phyloP scores from a whole-genome alignment of 495 filamentous ascomycete genomes.

The Parathielavia hyrcaniae region DNA sequence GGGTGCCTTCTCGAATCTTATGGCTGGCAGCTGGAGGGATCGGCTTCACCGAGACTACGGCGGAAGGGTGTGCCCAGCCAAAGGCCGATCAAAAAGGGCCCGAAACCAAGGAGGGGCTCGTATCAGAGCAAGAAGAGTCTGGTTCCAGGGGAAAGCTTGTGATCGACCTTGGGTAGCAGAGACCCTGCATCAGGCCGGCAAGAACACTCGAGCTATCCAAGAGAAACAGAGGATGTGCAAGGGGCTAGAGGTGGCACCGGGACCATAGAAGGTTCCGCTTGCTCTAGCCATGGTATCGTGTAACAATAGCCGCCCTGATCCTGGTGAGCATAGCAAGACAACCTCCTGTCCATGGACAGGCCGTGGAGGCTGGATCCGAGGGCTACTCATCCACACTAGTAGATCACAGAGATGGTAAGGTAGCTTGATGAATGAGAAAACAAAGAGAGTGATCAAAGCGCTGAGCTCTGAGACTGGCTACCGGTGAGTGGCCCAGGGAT shows the following conservation, averaged over 20 bases:
- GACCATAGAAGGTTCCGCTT: not conserved
- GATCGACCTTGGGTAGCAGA: not conserved
- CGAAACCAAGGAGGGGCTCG: constrained; percentile 29
- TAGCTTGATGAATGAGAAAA: constrained; percentile 7
- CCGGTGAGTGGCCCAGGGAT: not conserved
- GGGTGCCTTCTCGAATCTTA: constrained; percentile 4
- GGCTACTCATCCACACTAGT: not conserved
- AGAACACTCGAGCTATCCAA: not conserved
- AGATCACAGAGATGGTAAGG: constrained; percentile 15
- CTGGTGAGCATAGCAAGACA: not conserved
- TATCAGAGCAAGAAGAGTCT: constrained; percentile 23
- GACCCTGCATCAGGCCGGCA: not conserved
- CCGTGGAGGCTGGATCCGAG: not conserved
- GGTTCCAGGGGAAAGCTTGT: constrained; percentile 20
- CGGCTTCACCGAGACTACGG: constrained; percentile 15
- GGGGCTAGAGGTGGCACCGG: not conserved
- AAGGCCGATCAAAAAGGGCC: constrained; percentile 20
- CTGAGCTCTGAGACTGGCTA: not conserved
- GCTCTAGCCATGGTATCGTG: not conserved
- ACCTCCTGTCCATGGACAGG: too few relatives aligned
- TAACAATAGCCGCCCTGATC: not conserved
- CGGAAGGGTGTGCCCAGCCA: constrained; percentile 14
- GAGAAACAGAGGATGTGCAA: not conserved
- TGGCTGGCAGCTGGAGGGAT: constrained; percentile 10
- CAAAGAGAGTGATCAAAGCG: constrained; percentile 10